Evolutionary conservation across 768 basidiomycete genomes (phyloP), one percentile per base, ranked within the genome.

Genomic region (Tylopilus felleus): DNA sequence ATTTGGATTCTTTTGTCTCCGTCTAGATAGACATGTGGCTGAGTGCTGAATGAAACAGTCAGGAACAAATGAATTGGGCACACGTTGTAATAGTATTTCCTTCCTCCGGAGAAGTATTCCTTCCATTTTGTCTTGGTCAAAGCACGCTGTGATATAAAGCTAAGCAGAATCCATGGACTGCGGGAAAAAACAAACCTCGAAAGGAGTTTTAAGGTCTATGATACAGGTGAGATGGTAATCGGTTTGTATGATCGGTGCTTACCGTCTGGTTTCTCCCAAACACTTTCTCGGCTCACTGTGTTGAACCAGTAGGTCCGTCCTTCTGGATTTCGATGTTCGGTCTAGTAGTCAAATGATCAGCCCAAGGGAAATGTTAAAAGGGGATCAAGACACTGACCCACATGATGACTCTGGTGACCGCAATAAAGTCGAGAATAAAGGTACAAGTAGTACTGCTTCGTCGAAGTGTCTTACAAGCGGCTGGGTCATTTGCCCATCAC

Each of bases 241-340:
- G 17, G 43, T 19, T 47, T 31, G 43, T 36, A 44, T 28, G 49
- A 52, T 51, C 9, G 27, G 49, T 47, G 64, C 80, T 62, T 62
- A 90, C 90, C 90, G 69, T 95, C 91, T 55, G 97, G 97, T 69
- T 98, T 99, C 73, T 98, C 95, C 96, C 95, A 98, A 49, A 95
- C 93, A 66, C 93, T 96, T 63, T 92, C 90, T 63, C 87, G 84
- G 4, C 88, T 90, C 10, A 77, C 80, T 0, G 91, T 85, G 67
- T 97, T 94, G 73, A 93, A 94, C 95, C 95, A 98, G 66, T 98
- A 98, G 0, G 91, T 93, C n/a, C 93, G 79, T n/a, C 94, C 94
- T 66, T 97, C 96, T 2, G 91, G 86, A 73, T 95, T 96, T 31
- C 90, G 85, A 73, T 97, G 92, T 67, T 96, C 94, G 3, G 91